Evolutionary conservation across 768 basidiomycete genomes (phyloP).

Genomic region (Pleurotus eryngii): DNA sequence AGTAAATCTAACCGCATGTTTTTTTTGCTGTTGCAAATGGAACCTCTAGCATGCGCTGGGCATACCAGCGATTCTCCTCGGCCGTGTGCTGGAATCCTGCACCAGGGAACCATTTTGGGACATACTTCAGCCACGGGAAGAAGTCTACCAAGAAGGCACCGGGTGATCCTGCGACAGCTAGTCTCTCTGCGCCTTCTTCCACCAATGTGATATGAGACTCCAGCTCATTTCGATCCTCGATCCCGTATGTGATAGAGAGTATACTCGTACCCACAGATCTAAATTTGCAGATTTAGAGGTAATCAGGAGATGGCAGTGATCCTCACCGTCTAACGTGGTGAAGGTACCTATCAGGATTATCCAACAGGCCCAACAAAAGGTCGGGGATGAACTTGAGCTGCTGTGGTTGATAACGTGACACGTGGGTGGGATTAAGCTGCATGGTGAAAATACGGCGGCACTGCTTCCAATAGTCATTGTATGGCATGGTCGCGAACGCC

Average conservation of each 20-base stretch:
- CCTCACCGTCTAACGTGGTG: slow-evolving; percentile 8
- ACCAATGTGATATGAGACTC: not conserved
- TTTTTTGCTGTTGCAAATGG: not conserved
- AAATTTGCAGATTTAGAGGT: not conserved
- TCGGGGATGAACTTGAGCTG: slow-evolving; percentile 8
- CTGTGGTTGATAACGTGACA: slow-evolving; percentile 11
- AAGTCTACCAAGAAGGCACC: slow-evolving; percentile 33
- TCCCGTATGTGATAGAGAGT: not conserved
- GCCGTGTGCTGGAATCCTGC: slow-evolving; percentile 55
- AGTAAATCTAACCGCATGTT: slow-evolving; percentile 12
- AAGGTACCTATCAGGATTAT: slow-evolving; percentile 9
- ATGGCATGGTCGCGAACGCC: slow-evolving; percentile 9
- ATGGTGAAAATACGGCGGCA: slow-evolving; percentile 14
- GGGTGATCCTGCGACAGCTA: slow-evolving; percentile 25
- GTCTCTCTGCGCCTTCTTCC: slow-evolving; percentile 13
- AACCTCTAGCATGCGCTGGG: slow-evolving; percentile 10
- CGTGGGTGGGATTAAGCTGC: slow-evolving; percentile 15
- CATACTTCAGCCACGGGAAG: slow-evolving; percentile 32
- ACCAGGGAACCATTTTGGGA: slow-evolving; percentile 61
- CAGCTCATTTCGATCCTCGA: not conserved
- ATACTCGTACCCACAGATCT: not conserved
- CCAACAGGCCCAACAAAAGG: slow-evolving; percentile 12
- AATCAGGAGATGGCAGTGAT: not conserved
- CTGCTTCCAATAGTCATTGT: slow-evolving; percentile 9
- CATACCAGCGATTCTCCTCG: slow-evolving; percentile 21